Percentiles rank a stretch among this genome's conserved stretches.
Evolutionary conservation across 306 rosid species (phyloP).

Genomic region (Crotalaria pallida): DNA sequence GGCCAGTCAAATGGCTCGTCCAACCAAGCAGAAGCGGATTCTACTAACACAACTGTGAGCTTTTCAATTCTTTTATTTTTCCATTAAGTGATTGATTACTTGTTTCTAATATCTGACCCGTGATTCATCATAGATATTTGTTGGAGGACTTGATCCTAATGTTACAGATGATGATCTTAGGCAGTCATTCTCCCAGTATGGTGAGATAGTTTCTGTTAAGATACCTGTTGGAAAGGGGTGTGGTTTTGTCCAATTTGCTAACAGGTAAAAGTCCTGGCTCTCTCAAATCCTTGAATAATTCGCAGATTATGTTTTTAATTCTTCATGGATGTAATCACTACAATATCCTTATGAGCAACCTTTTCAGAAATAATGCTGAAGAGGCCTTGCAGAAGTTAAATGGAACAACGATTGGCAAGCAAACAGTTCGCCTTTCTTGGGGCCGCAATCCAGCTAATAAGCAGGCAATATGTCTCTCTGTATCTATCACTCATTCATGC

Average conservation of each 20-base stretch:
- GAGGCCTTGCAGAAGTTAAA: constrained; percentile 91
- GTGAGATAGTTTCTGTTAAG: constrained; percentile 92
- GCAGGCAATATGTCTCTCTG: constrained; percentile 51
- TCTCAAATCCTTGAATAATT: background rate
- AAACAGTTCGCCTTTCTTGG: constrained; percentile 97
- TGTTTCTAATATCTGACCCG: constrained; percentile 21
- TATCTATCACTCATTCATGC: background rate
- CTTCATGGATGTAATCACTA: background rate
- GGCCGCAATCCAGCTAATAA: constrained; percentile 99
- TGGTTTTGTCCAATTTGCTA: constrained; percentile 94
- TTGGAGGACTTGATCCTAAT: constrained; percentile 95
- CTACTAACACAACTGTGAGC: constrained; percentile 91
- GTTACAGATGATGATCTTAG: constrained; percentile 91
- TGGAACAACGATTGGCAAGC: constrained; percentile 79
- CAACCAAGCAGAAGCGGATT: constrained; percentile 72
- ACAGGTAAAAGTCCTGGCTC: constrained; percentile 45
- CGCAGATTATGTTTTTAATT: background rate
- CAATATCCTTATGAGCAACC: constrained; percentile 20
- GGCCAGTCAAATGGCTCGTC: constrained; percentile 74
- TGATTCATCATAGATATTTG: constrained; percentile 67
- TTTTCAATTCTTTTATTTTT: constrained; percentile 7
- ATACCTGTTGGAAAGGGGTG: constrained; percentile 97
- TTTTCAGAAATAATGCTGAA: constrained; percentile 81
- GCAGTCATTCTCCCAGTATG: constrained; percentile 80
- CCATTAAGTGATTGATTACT: background rate